phyloP scores from a whole-genome alignment of 257 asterid species.

The Solanum gracilifrons region DNA sequence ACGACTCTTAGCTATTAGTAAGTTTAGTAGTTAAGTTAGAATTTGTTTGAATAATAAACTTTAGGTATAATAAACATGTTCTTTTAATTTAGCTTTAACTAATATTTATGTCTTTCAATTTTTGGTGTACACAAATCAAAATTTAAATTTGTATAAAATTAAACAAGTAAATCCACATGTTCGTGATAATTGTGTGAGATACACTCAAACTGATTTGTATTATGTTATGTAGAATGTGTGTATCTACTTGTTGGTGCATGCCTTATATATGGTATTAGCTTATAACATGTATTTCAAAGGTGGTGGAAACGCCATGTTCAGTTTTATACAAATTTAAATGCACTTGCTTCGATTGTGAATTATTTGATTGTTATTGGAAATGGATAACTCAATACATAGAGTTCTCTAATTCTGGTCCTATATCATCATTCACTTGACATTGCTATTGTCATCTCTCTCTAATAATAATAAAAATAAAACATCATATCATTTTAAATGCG shows the following conservation, averaged over 20 bases:
- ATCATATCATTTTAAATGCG: not conserved
- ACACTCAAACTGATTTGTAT: not conserved
- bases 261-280: not conserved
- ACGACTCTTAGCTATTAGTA: not conserved
- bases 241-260: not conserved
- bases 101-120: not conserved
- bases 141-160: not conserved
- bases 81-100: not conserved
- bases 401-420: not conserved
- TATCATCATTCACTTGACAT: not conserved
- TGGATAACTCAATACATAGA: not conserved
- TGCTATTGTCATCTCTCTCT: not conserved
- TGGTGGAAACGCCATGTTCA: fast-evolving
- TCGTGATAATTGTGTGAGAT: not conserved
- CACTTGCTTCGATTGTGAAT: not conserved
- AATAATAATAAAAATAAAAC: not conserved
- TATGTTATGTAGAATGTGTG: not conserved
- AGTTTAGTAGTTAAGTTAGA: not conserved
- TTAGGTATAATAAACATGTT: not conserved
- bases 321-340: not conserved
- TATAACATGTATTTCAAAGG: not conserved
- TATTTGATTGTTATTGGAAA: not conserved
- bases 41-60: not conserved
- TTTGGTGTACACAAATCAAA: not conserved
- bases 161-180: not conserved